A percentile compares a stretch with the other conserved stretches of the same genome.
Evolutionary conservation across 2,329 filamentous ascomycete species (phyloP).

Genomic region (Beauveria asiatica): DNA sequence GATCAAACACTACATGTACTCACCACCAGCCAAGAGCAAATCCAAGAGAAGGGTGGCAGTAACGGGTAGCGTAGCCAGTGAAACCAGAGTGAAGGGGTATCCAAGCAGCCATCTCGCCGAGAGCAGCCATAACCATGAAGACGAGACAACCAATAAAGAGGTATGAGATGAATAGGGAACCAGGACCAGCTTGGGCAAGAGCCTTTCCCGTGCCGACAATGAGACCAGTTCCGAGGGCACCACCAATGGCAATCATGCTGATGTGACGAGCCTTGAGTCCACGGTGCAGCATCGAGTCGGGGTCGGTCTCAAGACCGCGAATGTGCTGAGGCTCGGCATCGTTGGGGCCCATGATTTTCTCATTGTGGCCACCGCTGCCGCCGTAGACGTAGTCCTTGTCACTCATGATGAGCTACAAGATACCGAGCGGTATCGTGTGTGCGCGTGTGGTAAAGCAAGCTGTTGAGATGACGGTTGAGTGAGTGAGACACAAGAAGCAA

Average conservation of each 20-base stretch:
- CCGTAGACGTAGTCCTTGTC: slow-evolving; percentile 6
- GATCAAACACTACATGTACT: slow-evolving; percentile 19
- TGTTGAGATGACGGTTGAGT: neutral
- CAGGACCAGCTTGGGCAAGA: slow-evolving; percentile 48
- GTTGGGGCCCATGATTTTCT: slow-evolving; percentile 9
- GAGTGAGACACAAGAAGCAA: neutral
- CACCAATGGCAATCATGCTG: slow-evolving; percentile 61
- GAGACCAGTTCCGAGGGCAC: slow-evolving; percentile 65
- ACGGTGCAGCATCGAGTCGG: slow-evolving; percentile 40
- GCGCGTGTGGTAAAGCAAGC: neutral
- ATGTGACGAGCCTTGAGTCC: slow-evolving; percentile 47
- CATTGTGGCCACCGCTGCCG: neutral
- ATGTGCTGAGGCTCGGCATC: slow-evolving; percentile 28
- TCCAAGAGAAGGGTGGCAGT: slow-evolving; percentile 71
- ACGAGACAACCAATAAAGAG: slow-evolving; percentile 62
- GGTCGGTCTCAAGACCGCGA: slow-evolving; percentile 40
- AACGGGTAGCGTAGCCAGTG: slow-evolving; percentile 70
- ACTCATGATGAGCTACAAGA: slow-evolving; percentile 4
- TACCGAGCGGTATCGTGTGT: neutral
- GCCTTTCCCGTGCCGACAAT: slow-evolving; percentile 60
- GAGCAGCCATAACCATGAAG: slow-evolving; percentile 71
- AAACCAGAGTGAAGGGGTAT: slow-evolving; percentile 71
- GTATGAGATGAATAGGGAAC: slow-evolving; percentile 64
- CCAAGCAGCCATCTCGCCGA: slow-evolving; percentile 82
- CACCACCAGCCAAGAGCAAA: slow-evolving; percentile 69